Base-by-base conservation (phyloP, 371 early-diverging fungal genomes). In the Amoeboaphelidium protococcarum region DNA sequence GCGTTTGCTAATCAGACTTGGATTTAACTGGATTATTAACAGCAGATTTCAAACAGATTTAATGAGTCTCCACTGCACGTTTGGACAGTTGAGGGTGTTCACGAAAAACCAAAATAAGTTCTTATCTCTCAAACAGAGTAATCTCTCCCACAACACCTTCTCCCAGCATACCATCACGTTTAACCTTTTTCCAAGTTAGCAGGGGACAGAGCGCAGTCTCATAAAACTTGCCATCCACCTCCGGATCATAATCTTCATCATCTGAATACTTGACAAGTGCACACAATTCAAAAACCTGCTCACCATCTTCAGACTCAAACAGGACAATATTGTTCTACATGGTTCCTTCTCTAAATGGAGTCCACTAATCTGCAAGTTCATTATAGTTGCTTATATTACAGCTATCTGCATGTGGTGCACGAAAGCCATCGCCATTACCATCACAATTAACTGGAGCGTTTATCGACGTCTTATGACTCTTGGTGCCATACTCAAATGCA, bases 401-500 rank as follows among this genome's bases (percentile, higher is more conserved):
- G 25, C 47, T 40, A 46, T 54, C 47, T 40, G 58, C 58, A 24
- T 58, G 56, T 16, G 65, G 13, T 21, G 21, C 2, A 6, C 21
- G 21, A 26, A 3, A 31, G 45, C 31, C 31, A 26, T 45, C 16
- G 10, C 13, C 23, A 10, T 4, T 23, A 25, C 10, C 44, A 25
- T 10, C 44, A 25, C 10, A 13, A 43, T 4, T 23, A 4, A 25
- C 4, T 23, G 16, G 4, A 10, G 44, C 2, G 26, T 26, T 52
- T 44, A 21, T 22, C 23, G 13, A 37, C 23, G 12, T 25, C 19
- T 23, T 16, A 47, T 20, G 44, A 44, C 20, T 13, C 42, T 6
- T 42, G 42, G 50, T 47, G 23, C 45, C 81, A 57, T 81, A 82
- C 48, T 78, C 69, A 52, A 82, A 82, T 0, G 80, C 74, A 0